phyloP scores from a whole-genome alignment of 1,139 yeast genomes.

The Nakaseomyces delphensis region DNA sequence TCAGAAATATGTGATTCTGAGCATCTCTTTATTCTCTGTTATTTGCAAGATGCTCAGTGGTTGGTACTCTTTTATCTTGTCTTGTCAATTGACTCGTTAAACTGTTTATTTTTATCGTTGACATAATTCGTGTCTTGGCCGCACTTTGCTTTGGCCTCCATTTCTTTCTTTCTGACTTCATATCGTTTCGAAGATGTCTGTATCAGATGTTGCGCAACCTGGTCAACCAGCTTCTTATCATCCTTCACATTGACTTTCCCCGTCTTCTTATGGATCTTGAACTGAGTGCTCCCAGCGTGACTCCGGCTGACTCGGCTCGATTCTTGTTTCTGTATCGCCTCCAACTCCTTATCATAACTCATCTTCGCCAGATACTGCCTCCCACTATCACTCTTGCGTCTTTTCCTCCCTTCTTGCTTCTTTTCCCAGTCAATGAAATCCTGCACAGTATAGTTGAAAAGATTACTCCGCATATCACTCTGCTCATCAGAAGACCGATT shows the following conservation, averaged over 20 bases:
- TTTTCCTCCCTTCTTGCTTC: constrained; percentile 31
- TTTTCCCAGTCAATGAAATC: constrained; percentile 62
- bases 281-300: constrained; percentile 16
- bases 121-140: constrained; percentile 28
- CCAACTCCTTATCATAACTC: constrained; percentile 34
- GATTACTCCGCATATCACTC: constrained; percentile 35
- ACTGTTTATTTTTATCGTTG: constrained; percentile 71
- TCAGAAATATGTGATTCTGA: too few species aligned
- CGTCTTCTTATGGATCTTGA: constrained; percentile 9
- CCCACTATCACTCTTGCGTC: constrained; percentile 36
- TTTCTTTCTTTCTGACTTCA: constrained; percentile 18
- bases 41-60: too few species aligned
- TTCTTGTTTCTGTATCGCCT: constrained; percentile 19
- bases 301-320: constrained; percentile 28
- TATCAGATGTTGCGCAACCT: constrained; percentile 19
- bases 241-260: constrained; percentile 16
- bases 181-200: constrained; percentile 22
- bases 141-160: constrained; percentile 9
- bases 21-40: too few species aligned
- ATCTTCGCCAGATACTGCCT: constrained; percentile 25
- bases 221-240: constrained; percentile 19
- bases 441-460: constrained; percentile 57
- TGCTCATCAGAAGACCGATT: constrained; percentile 4
- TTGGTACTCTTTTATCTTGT: too few species aligned
- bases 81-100: constrained; percentile 56